phyloP scores from a whole-genome alignment of 2,329 filamentous ascomycete species.

The Thielaviopsis musarum region DNA sequence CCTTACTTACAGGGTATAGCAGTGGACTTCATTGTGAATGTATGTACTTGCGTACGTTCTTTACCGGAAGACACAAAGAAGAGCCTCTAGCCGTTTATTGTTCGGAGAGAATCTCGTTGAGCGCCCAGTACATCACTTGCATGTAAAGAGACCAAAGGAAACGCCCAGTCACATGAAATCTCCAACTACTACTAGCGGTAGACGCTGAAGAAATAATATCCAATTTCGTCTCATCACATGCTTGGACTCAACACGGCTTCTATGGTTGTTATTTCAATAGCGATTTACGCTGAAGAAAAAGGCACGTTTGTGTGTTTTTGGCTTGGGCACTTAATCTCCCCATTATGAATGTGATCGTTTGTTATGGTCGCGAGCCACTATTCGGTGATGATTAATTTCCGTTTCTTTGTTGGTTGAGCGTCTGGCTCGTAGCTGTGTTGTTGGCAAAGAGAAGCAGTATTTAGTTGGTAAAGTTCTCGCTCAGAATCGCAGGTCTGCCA shows the following conservation, averaged over 20 bases:
- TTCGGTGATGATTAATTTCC: not conserved
- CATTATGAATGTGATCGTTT: not conserved
- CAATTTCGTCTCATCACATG: not conserved
- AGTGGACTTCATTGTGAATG: too few species aligned
- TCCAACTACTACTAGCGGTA: not conserved
- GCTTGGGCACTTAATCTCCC: not conserved
- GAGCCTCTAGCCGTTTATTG: too few species aligned
- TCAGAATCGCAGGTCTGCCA: too few species aligned
- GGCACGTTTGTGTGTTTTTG: not conserved
- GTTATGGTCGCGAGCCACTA: not conserved
- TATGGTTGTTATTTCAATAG: too few species aligned
- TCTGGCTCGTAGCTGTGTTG: not conserved
- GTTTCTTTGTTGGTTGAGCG: not conserved
- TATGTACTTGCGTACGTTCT: too few species aligned
- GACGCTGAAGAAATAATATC: not conserved
- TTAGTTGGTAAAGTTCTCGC: too few species aligned
- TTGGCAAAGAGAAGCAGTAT: not conserved
- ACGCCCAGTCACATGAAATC: not conserved
- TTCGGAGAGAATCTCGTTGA: not conserved
- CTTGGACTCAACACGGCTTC: not conserved
- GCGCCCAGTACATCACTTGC: not conserved
- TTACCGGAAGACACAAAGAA: too few species aligned
- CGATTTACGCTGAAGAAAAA: too few species aligned
- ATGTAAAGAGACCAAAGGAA: not conserved
- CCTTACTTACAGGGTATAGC: too few species aligned